A percentile compares a stretch with the other conserved stretches of the same genome.
phyloP scores from a whole-genome alignment of 75 land plant species.

The Selaginella tamariscina region DNA sequence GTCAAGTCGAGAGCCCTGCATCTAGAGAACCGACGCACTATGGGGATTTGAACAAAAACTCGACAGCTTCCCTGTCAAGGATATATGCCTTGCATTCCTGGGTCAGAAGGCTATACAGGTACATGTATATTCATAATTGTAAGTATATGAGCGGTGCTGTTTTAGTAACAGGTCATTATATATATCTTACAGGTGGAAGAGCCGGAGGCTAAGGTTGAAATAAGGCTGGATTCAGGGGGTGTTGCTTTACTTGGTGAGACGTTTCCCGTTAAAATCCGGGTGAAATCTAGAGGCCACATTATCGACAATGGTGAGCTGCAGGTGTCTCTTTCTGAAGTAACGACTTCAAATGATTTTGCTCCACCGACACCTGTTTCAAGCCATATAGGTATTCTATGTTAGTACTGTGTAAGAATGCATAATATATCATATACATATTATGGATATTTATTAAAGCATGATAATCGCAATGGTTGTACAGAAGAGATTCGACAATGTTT shows the following conservation, averaged over 20 bases:
- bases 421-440: too few species aligned
- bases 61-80: slow-evolving; percentile 56
- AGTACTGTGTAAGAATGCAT: too few species aligned
- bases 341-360: not conserved
- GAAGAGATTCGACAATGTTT: too few species aligned
- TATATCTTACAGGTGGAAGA: slow-evolving; percentile 52
- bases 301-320: slow-evolving; percentile 73
- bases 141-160: not conserved
- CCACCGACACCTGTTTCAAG: not conserved
- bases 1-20: slow-evolving; percentile 91
- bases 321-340: slow-evolving; percentile 59
- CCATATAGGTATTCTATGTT: too few species aligned
- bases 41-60: slow-evolving; percentile 81
- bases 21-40: slow-evolving; percentile 67
- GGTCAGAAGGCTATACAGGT: slow-evolving; percentile 76
- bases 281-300: slow-evolving; percentile 53
- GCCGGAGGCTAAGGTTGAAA: slow-evolving; percentile 80
- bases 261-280: slow-evolving; percentile 43
- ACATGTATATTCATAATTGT: not conserved
- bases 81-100: slow-evolving; percentile 47
- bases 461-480: too few species aligned
- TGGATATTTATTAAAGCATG: too few species aligned
- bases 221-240: slow-evolving; percentile 41
- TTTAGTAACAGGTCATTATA: not conserved
- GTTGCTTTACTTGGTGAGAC: slow-evolving; percentile 84